A percentile compares a stretch with the other conserved stretches of the same genome.
phyloP scores from a whole-genome alignment of 129 eudicot genomes.

The Artemisia tridentata region DNA sequence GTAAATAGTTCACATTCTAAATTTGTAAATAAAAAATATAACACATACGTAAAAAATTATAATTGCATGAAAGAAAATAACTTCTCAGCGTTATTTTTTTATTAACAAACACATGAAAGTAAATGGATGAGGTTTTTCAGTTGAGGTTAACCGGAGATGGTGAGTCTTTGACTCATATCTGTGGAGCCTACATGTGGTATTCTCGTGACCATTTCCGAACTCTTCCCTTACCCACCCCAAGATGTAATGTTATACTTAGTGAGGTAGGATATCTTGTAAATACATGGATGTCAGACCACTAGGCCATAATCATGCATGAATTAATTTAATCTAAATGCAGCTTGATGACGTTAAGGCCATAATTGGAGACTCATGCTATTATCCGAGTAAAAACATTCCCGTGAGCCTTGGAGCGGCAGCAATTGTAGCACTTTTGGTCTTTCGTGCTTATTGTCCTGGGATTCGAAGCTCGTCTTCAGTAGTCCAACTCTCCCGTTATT shows the following conservation, averaged over 20 bases:
- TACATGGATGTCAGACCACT: too few species aligned
- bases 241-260: too few species aligned
- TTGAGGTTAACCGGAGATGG: not conserved
- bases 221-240: not conserved
- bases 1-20: too few species aligned
- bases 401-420: not conserved
- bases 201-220: not conserved
- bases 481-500: constrained; percentile 20
- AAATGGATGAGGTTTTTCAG: not conserved
- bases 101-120: not conserved
- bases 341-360: constrained; percentile 13
- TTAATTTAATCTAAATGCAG: not conserved
- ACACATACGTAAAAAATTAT: too few species aligned
- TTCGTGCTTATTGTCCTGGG: constrained; percentile 27
- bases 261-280: too few species aligned
- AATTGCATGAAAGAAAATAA: too few species aligned
- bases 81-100: too few species aligned
- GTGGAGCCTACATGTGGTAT: not conserved
- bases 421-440: not conserved
- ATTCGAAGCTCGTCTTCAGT: not conserved
- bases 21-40: too few species aligned
- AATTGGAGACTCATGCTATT: not conserved
- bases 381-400: not conserved
- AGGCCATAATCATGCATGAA: not conserved
- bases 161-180: not conserved